phyloP scores from a whole-genome alignment of 495 filamentous ascomycete species.

The Penicillium pulvis region DNA sequence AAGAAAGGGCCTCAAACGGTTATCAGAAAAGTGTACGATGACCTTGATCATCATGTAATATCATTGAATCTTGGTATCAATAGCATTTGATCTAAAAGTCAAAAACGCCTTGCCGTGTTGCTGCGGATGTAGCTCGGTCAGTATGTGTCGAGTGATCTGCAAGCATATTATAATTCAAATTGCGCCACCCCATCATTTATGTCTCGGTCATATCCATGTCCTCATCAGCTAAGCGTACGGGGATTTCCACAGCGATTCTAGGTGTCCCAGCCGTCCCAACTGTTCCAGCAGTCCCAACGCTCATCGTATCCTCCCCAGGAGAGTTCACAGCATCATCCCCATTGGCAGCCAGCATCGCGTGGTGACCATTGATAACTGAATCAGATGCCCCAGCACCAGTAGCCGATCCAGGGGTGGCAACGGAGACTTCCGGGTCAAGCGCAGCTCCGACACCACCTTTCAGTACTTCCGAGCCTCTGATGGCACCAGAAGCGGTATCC shows the following conservation, averaged over 20 bases:
- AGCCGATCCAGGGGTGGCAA: constrained; percentile 12
- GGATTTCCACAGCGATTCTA: constrained; percentile 23
- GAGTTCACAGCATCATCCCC: constrained; percentile 20
- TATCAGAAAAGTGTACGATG: not conserved
- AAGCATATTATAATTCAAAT: not conserved
- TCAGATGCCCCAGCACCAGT: constrained; percentile 22
- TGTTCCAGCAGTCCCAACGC: constrained; percentile 30
- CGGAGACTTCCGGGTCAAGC: constrained; percentile 33
- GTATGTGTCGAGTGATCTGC: not conserved
- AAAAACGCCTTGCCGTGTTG: constrained; percentile 5
- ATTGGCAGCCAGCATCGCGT: constrained; percentile 19
- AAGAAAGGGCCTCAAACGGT: not conserved
- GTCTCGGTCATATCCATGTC: constrained; percentile 44
- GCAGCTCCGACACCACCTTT: constrained; percentile 41
- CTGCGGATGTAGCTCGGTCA: not conserved
- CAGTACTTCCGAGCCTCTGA: constrained; percentile 41
- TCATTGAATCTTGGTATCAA: constrained; percentile 8
- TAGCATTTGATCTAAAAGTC: not conserved
- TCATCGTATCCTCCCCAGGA: constrained; percentile 31
- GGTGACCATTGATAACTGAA: constrained; percentile 30
- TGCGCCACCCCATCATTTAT: constrained; percentile 14
- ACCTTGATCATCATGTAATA: not conserved
- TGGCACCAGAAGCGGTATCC: constrained; percentile 30
- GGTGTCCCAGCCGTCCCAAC: constrained; percentile 29
- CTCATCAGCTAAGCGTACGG: constrained; percentile 24